A percentile compares a stretch with the other conserved stretches of the same genome.
Evolutionary conservation across 108 stramenopile genomes (phyloP).

Genomic region (Chaetoceros tenuissimus): DNA sequence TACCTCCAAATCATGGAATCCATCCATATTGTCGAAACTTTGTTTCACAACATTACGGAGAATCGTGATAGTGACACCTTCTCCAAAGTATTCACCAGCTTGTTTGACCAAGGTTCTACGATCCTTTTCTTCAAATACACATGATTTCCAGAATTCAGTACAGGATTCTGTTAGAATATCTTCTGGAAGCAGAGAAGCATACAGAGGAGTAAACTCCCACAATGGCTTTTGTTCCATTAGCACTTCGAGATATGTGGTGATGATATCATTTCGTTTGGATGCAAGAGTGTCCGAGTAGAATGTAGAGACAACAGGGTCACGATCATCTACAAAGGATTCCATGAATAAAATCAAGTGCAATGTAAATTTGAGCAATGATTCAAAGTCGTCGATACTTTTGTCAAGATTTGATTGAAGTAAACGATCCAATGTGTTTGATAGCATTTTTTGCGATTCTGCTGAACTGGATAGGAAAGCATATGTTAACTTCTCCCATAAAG

Average conservation of each 20-base stretch:
- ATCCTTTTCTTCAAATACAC: constrained; percentile 37
- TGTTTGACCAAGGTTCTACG: constrained; percentile 42
- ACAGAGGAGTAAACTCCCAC: constrained; percentile 54
- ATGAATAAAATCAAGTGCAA: constrained; percentile 26
- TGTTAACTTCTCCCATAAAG: neutral
- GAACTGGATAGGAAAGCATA: neutral
- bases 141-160: constrained; percentile 33
- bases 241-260: constrained; percentile 16
- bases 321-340: constrained; percentile 11
- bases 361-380: constrained; percentile 22
- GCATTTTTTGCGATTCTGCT: neutral
- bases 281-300: neutral
- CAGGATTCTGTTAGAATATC: constrained; percentile 33
- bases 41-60: constrained; percentile 41
- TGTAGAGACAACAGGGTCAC: neutral
- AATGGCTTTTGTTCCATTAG: constrained; percentile 18
- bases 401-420: constrained; percentile 7
- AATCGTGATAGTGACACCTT: constrained; percentile 27
- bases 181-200: constrained; percentile 53
- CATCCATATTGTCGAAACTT: neutral
- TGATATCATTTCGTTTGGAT: constrained; percentile 12
- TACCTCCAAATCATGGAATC: neutral
- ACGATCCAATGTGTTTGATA: neutral
- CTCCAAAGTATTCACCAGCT: constrained; percentile 43
- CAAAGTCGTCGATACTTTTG: constrained; percentile 1